Base-by-base conservation (phyloP, 768 basidiomycete genomes). In the Mycena floridula region DNA sequence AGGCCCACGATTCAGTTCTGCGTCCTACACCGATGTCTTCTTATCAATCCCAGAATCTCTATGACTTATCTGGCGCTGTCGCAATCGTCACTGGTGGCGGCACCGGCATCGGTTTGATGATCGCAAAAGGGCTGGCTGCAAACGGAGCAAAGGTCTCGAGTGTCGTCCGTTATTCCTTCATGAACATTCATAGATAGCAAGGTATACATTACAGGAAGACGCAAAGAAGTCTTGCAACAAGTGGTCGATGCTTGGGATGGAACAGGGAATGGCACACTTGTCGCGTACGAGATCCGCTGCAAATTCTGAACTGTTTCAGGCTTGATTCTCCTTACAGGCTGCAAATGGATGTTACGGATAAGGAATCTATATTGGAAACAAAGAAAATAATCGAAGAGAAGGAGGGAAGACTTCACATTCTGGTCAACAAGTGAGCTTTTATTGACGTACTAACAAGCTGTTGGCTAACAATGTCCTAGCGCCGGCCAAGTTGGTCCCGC, bases 131-230 rank as follows among this genome's bases (percentile, higher is more conserved):
- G 4, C 72, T 90, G 11, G 88, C 87, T 13, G 72, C 81, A 23
- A 84, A 81, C 53, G 86, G 88, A 1, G 86, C 88, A 12, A 49
- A 84, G 79, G 51, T n/a, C n/a, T n/a, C n/a, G n/a, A n/a, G n/a
- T n/a, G n/a, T n/a, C n/a, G n/a, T n/a, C n/a, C n/a, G n/a, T n/a
- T n/a, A n/a, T n/a, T n/a, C n/a, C n/a, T n/a, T n/a, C n/a, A n/a
- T n/a, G n/a, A n/a, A n/a, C n/a, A n/a, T n/a, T n/a, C n/a, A n/a
- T n/a, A n/a, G n/a, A n/a, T n/a, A n/a, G n/a, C n/a, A n/a, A n/a
- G n/a, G 87, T 89, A 13, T 91, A 90, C 55, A 85, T 90, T 53
- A 82, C 79, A 3, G 83, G 85, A 15, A 69, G 88, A 28, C 74
- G 89, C 37, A 60, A 71, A 38, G 76, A 82, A 4, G 78, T 85